These are phyloP conservation scores for Yarrowia osloensis DNA, from an alignment of 805 yeast species.

Conservation along the genomic window DNA sequence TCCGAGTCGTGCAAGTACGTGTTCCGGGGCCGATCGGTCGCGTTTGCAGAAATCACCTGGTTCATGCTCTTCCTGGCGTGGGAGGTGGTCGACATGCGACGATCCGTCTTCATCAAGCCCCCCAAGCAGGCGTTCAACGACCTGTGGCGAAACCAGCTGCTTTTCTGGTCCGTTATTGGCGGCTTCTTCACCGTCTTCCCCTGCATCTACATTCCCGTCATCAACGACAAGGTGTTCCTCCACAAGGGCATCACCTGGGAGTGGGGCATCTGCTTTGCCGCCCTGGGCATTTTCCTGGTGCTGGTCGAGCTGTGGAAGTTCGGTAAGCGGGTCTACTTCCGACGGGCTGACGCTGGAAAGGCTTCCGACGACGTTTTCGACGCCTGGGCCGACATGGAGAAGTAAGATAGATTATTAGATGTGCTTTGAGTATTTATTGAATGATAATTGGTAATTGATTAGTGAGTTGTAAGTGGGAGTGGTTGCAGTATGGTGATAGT, in stretches of 20 bases:
- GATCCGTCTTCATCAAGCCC: slow-evolving; percentile 70
- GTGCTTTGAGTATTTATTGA: slow-evolving; percentile 19
- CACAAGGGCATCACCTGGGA: slow-evolving; percentile 73
- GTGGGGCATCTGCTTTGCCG: slow-evolving; percentile 74
- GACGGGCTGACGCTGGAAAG: slow-evolving; percentile 34
- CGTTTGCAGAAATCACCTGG: slow-evolving; percentile 86
- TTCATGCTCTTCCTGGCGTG: slow-evolving; percentile 77
- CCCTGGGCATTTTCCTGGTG: slow-evolving; percentile 57
- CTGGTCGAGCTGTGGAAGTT: slow-evolving; percentile 70
- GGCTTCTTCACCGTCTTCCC: slow-evolving; percentile 78
- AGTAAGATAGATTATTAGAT: slow-evolving; percentile 2
- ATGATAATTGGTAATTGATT: neutral
- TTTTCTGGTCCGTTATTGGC: slow-evolving; percentile 76
- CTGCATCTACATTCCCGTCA: slow-evolving; percentile 81
- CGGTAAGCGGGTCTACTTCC: slow-evolving; percentile 58
- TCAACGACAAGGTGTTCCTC: slow-evolving; percentile 71
- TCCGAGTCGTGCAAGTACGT: slow-evolving; percentile 58
- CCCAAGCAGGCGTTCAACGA: slow-evolving; percentile 67
- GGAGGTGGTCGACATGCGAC: slow-evolving; percentile 75
- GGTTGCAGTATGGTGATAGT: neutral
- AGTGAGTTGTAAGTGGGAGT: too few species aligned
- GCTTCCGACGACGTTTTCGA: slow-evolving; percentile 14
- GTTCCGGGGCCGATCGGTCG: slow-evolving; percentile 71
- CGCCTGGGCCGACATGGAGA: slow-evolving; percentile 20
- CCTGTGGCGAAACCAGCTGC: slow-evolving; percentile 70